These are phyloP conservation scores for Rusavskia elegans DNA, from an alignment of 495 filamentous ascomycete species.

Conservation along the genomic window DNA sequence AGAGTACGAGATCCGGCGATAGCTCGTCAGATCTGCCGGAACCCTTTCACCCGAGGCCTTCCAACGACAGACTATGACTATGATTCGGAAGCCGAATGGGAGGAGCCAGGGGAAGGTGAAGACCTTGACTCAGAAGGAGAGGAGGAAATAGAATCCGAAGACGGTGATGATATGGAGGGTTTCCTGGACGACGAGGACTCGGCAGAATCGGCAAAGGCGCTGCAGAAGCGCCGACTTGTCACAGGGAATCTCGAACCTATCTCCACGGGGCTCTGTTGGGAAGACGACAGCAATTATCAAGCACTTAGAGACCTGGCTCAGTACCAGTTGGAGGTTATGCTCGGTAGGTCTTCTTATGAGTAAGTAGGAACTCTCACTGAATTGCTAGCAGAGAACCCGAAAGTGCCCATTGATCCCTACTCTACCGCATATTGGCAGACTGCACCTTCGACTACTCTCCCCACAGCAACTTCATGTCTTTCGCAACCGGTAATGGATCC, in stretches of 20 bases:
- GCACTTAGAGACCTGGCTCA: slow-evolving; percentile 27
- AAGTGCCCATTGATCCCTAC: slow-evolving; percentile 66
- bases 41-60: slow-evolving; percentile 45
- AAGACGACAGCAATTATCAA: slow-evolving; percentile 31
- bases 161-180: slow-evolving; percentile 38
- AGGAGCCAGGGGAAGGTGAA: slow-evolving; percentile 66
- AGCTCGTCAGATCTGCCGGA: slow-evolving; percentile 46
- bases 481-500: slow-evolving; percentile 10
- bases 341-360: slow-evolving; percentile 32
- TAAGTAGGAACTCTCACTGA: not conserved
- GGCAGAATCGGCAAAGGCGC: slow-evolving; percentile 10
- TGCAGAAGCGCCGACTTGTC: slow-evolving; percentile 29
- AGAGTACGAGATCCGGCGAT: slow-evolving; percentile 30
- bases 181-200: slow-evolving; percentile 37
- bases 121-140: slow-evolving; percentile 65
- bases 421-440: slow-evolving; percentile 64
- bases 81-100: slow-evolving; percentile 94
- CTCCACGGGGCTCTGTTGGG: slow-evolving; percentile 70
- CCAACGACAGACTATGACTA: slow-evolving; percentile 80
- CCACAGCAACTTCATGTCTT: slow-evolving; percentile 15
- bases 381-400: slow-evolving; percentile 22
- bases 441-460: slow-evolving; percentile 3
- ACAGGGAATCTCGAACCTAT: slow-evolving; percentile 58
- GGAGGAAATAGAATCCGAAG: slow-evolving; percentile 46
- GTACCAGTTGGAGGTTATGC: slow-evolving; percentile 58